Evolutionary conservation across 75 land plant species (phyloP).

Genomic region (Pinus tabuliformis): DNA sequence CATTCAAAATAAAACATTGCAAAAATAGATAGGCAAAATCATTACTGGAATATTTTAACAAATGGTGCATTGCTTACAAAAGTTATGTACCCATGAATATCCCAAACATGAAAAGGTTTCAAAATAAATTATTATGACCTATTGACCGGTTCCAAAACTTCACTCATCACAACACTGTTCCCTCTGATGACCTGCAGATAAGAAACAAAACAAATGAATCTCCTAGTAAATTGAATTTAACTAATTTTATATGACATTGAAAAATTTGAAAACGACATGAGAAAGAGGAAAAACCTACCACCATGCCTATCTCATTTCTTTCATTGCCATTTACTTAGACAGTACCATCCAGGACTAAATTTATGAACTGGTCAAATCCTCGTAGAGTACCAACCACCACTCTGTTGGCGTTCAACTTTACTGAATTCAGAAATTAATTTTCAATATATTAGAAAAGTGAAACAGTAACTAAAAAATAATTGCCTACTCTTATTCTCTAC

Average conservation of each 20-base stretch:
- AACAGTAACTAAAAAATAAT: no score
- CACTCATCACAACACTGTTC: conserved; percentile 80
- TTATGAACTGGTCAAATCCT: conserved; percentile 98
- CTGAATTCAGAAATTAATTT: conserved; percentile 29
- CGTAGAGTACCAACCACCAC: conserved; percentile 83
- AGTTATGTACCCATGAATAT: no score
- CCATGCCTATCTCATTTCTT: conserved; percentile 90
- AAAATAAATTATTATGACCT: conserved; percentile 1
- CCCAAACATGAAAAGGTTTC: no score
- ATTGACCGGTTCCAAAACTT: conserved; percentile 67
- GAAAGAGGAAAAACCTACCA: conserved; percentile 46
- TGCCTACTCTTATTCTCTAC: no score
- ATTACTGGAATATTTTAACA: no score
- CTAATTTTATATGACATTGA: not conserved
- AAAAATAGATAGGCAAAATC: no score
- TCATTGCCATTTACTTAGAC: conserved; percentile 88
- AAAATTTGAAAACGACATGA: not conserved
- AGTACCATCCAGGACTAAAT: conserved; percentile 88
- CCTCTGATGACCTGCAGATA: conserved; percentile 72
- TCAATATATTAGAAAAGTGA: no score
- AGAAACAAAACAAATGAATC: not conserved
- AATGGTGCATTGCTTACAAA: no score
- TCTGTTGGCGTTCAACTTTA: conserved; percentile 88
- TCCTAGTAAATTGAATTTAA: not conserved
- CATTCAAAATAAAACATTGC: no score